These are phyloP conservation scores for Alternaria sp. DNA, from an alignment of 2,329 filamentous ascomycete genomes.

Conservation along the genomic window DNA sequence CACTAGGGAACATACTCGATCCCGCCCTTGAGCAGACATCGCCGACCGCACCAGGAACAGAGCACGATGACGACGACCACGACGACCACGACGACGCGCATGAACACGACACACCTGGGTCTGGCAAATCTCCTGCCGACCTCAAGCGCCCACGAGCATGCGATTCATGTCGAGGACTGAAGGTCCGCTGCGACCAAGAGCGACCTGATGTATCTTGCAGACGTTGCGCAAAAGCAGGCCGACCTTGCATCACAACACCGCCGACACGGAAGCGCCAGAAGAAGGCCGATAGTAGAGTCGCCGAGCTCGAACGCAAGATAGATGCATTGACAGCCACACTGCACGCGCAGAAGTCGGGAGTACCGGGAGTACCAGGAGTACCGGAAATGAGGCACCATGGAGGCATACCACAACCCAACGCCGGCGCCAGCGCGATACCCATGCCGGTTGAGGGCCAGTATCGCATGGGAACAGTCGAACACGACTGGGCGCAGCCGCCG, in stretches of 20 bases:
- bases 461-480: conserved; percentile 33
- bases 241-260: conserved; percentile 71
- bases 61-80: conserved; percentile 39
- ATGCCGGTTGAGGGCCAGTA: conserved; percentile 33
- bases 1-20: conserved; percentile 33
- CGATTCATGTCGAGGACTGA: conserved; percentile 56
- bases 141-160: conserved; percentile 56
- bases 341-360: conserved; percentile 59
- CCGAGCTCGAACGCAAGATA: conserved; percentile 91
- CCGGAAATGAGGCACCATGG: conserved; percentile 31
- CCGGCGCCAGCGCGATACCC: conserved; percentile 9
- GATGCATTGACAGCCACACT: conserved; percentile 84
- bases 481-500: conserved; percentile 36
- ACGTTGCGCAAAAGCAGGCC: conserved; percentile 80
- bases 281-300: conserved; percentile 87
- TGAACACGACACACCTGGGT: conserved; percentile 36
- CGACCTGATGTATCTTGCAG: conserved; percentile 64
- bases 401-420: conserved; percentile 29
- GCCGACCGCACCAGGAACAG: conserved; percentile 24
- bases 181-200: conserved; percentile 83
- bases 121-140: conserved; percentile 44
- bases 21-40: conserved; percentile 43
- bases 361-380: conserved; percentile 17
- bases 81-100: conserved; percentile 21
- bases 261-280: conserved; percentile 82